Evolutionary conservation across 768 basidiomycete species (phyloP).

Genomic region (Tulasnella sp.): DNA sequence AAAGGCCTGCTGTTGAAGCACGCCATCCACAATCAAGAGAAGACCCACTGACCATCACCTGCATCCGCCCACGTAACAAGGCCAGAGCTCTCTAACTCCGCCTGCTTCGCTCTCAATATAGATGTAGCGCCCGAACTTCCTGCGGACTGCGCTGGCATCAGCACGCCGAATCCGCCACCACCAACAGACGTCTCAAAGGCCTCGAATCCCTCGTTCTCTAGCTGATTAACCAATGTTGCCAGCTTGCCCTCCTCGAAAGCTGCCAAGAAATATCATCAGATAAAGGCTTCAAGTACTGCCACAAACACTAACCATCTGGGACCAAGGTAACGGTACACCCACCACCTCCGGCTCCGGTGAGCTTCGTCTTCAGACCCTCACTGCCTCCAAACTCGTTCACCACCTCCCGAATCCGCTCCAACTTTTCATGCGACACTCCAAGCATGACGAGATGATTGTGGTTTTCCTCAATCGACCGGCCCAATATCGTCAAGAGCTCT

Average conservation of each 20-base stretch:
- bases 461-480: constrained; percentile 82
- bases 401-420: constrained; percentile 71
- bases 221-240: constrained; percentile 38
- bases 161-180: constrained; percentile 80
- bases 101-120: too few relatives aligned
- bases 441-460: constrained; percentile 74
- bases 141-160: too few relatives aligned
- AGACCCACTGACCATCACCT: too few relatives aligned
- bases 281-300: not conserved
- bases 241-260: not conserved
- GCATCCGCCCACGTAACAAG: too few relatives aligned
- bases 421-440: constrained; percentile 80
- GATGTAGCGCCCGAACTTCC: too few relatives aligned
- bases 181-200: constrained; percentile 90
- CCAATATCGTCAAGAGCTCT: constrained; percentile 52
- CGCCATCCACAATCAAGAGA: too few relatives aligned
- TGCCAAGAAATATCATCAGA: not conserved
- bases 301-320: constrained; percentile 63
- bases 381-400: constrained; percentile 40
- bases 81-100: too few relatives aligned
- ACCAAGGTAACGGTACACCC: constrained; percentile 95
- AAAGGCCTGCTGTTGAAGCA: too few relatives aligned
- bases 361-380: constrained; percentile 74
- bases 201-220: constrained; percentile 56
- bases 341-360: constrained; percentile 96